Evolutionary conservation across 371 early-diverging fungal species (phyloP).

Genomic region (Saksenaea vasiformis): DNA sequence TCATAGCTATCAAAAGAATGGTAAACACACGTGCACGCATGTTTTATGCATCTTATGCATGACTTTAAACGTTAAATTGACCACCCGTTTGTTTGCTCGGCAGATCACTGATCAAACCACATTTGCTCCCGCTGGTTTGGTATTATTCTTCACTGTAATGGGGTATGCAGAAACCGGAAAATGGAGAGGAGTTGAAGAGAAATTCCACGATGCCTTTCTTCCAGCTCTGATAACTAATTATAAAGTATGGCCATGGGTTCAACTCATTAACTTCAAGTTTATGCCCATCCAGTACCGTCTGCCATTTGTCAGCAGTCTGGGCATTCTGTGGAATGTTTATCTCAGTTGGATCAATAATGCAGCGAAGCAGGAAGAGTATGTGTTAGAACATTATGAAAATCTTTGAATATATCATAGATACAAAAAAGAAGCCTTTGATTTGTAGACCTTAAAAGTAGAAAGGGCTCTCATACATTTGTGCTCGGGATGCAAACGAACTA

Average conservation of each 20-base stretch:
- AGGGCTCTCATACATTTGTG: too few relatives aligned
- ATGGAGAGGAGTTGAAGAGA: conserved; percentile 59
- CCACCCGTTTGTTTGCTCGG: background rate
- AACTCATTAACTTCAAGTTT: conserved; percentile 76
- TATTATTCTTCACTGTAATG: conserved; percentile 68
- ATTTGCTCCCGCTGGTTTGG: conserved; percentile 77
- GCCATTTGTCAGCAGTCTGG: conserved; percentile 74
- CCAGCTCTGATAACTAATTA: conserved; percentile 79
- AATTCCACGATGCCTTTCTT: conserved; percentile 58
- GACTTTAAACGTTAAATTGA: background rate
- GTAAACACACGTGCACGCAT: conserved; percentile 12
- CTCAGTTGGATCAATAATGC: conserved; percentile 70
- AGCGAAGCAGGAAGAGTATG: conserved; percentile 36
- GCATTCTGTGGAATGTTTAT: conserved; percentile 83
- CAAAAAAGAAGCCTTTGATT: too few relatives aligned
- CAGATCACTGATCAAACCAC: conserved; percentile 63
- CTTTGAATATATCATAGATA: background rate
- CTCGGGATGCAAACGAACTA: too few relatives aligned
- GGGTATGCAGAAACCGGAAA: conserved; percentile 63
- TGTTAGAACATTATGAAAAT: conserved; percentile 4
- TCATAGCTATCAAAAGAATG: conserved; percentile 46
- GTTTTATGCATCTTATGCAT: background rate
- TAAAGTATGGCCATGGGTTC: conserved; percentile 80
- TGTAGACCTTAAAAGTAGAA: too few relatives aligned
- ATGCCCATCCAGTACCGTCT: conserved; percentile 74